Evolutionary conservation across 768 basidiomycete species (phyloP).

Genomic region (Boletus insuetus): DNA sequence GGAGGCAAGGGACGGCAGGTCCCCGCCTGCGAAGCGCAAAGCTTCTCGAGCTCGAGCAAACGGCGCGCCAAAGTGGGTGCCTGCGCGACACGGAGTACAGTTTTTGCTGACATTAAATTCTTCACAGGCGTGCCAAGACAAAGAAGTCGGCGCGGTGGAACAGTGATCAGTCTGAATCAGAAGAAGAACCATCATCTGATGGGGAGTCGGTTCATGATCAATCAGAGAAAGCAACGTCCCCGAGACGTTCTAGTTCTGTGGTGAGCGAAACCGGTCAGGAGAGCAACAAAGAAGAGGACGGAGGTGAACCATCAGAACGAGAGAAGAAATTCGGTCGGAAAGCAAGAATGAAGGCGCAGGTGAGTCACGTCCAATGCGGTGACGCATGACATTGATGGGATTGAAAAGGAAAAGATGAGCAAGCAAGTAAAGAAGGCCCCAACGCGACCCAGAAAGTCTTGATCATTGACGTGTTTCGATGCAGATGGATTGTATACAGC

Average conservation of each 20-base stretch:
- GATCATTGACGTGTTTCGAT: conserved; percentile 1
- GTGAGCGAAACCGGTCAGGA: conserved; percentile 34
- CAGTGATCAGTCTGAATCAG: conserved; percentile 33
- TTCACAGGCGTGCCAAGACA: conserved; percentile 27
- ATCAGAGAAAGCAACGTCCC: conserved; percentile 27
- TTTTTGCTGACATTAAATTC: conserved; percentile 7
- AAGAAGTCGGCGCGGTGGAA: conserved; percentile 29
- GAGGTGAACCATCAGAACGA: conserved; percentile 26
- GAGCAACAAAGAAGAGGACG: conserved; percentile 30
- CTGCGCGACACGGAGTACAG: neutral
- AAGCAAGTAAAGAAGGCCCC: conserved; percentile 23
- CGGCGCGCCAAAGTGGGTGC: conserved; percentile 26
- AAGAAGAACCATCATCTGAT: conserved; percentile 26
- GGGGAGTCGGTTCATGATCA: conserved; percentile 40
- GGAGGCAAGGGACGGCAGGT: conserved; percentile 47
- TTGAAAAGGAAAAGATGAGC: conserved; percentile 32
- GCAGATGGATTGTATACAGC: conserved; percentile 8
- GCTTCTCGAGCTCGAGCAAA: conserved; percentile 36
- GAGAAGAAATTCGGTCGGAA: conserved; percentile 39
- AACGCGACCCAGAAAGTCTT: conserved; percentile 25
- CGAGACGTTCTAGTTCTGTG: conserved; percentile 34
- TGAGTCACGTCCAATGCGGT: conserved; percentile 14
- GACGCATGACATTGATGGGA: neutral
- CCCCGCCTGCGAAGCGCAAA: conserved; percentile 51
- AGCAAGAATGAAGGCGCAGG: conserved; percentile 41